phyloP scores from a whole-genome alignment of 2,329 filamentous ascomycete genomes.

The Hypoxylon sp. region DNA sequence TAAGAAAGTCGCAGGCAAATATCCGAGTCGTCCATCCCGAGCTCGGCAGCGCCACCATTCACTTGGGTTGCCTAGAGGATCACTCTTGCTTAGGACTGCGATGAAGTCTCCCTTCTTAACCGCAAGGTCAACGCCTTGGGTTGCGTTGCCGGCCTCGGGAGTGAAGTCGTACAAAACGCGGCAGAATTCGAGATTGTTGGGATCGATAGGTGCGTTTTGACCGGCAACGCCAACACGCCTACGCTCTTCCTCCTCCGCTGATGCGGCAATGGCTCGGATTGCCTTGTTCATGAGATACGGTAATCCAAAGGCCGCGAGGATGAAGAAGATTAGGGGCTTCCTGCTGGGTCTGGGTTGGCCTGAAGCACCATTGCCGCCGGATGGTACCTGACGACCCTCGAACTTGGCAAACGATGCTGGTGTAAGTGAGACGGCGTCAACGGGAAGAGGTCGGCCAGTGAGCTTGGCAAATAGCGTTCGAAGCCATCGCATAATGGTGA shows the following conservation, averaged over 20 bases:
- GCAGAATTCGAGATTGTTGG: slow-evolving; percentile 95
- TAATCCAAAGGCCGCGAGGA: slow-evolving; percentile 92
- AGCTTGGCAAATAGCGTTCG: slow-evolving; percentile 92
- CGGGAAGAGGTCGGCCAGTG: slow-evolving; percentile 90
- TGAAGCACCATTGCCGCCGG: slow-evolving; percentile 73
- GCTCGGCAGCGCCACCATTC: slow-evolving; percentile 98
- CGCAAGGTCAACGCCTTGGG: slow-evolving; percentile 84
- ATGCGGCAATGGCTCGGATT: slow-evolving; percentile 85
- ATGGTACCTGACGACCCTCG: slow-evolving; percentile 72
- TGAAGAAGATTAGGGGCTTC: slow-evolving; percentile 96
- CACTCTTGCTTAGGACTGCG: slow-evolving; percentile 91
- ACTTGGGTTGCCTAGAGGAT: slow-evolving; percentile 90
- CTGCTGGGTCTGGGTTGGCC: slow-evolving; percentile 81
- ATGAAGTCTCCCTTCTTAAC: slow-evolving; percentile 97
- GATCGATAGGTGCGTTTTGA: slow-evolving; percentile 76
- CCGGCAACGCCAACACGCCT: slow-evolving; percentile 69
- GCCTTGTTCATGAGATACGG: slow-evolving; percentile 98
- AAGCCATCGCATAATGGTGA: slow-evolving; percentile 95
- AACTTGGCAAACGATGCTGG: slow-evolving; percentile 93
- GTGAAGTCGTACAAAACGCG: slow-evolving; percentile 94
- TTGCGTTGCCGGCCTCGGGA: slow-evolving; percentile 75
- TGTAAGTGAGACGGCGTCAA: slow-evolving; percentile 87
- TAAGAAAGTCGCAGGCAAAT: slow-evolving; percentile 91
- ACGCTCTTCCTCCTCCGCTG: slow-evolving; percentile 86
- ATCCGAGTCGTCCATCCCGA: slow-evolving; percentile 90